Base-by-base conservation (phyloP, 257 asterid genomes). In the Orobanche coerulescens region DNA sequence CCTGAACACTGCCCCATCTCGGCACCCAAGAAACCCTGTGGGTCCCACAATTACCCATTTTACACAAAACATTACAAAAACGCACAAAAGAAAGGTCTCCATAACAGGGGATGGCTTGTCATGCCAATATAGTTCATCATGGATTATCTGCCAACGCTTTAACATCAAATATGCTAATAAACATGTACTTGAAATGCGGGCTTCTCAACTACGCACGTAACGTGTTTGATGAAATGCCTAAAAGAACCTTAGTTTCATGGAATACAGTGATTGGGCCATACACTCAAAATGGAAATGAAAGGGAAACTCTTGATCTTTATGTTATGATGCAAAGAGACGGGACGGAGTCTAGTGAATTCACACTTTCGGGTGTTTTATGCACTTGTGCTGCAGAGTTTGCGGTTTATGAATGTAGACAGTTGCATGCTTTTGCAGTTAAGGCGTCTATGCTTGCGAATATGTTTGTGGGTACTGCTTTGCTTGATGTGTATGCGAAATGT, bases 401-500 rank as follows among this genome's bases (percentile, higher is more conserved):
- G 18, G 75, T 79, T 9, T 57, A 63, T 22, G 95, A 93, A 76
- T 78, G 97, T 57, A 82, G 75, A 47, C 95, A 88, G 24, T 53
- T 88, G 81, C 98, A 93, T 72, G 83, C 82, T 66, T 78, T 84
- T 70, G 84, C 83, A 1, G 24, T 81, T 0, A 92, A 92, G 70
- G 51, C 83, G 0, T 67, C 82, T 1, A 65, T 89, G 76, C 80
- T 70, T 5, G 75, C 62, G 8, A 83, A 93, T 57, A 59, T 75
- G 3, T 93, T 71, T 59, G 95, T 89, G 37, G 68, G 81, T 6
- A 93, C 97, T 20, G 94, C 95, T 42, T 75, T 93, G 80, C 72
- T 93, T 22, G 95, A 88, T 62, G 98, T 93, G 33, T 93, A 93
- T 64, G 82, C 88, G 0, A 93, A 93, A 70, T 86, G 95, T 42